Percentiles rank a stretch among this genome's conserved stretches.
phyloP scores from a whole-genome alignment of 2,329 filamentous ascomycete species.

The Pestalotiopsis sp. region DNA sequence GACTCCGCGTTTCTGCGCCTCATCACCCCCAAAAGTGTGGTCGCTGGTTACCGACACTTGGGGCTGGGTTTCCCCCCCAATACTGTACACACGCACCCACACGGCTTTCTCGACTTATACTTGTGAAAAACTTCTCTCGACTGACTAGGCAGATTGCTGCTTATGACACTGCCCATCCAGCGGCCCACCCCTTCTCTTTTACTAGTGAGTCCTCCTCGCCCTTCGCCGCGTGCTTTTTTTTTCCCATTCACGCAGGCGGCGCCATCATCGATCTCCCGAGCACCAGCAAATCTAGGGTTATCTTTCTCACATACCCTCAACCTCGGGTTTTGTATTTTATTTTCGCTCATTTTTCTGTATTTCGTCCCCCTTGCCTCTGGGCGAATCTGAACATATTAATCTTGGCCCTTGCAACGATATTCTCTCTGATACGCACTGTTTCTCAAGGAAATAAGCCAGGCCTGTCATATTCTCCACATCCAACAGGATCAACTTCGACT shows the following conservation, averaged over 20 bases:
- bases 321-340: constrained; percentile 12
- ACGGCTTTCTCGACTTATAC: neutral
- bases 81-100: neutral
- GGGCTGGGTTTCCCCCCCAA: neutral
- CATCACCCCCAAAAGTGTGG: neutral
- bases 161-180: neutral
- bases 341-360: neutral
- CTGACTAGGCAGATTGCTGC: neutral
- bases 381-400: constrained; percentile 28
- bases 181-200: neutral
- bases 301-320: constrained; percentile 16
- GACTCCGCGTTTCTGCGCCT: neutral
- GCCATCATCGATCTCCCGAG: neutral
- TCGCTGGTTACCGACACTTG: neutral
- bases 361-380: neutral
- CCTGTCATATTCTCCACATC: constrained; percentile 44
- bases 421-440: constrained; percentile 48
- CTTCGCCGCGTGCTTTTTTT: neutral
- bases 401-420: constrained; percentile 42
- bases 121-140: neutral
- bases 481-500: constrained; percentile 36
- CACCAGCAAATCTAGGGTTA: constrained; percentile 8
- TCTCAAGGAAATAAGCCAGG: constrained; percentile 47
- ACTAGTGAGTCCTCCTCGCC: neutral
- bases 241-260: neutral